Conservation (phyloP, 768 basidiomycete genomes). For the Tephrocybe rancida region DNA sequence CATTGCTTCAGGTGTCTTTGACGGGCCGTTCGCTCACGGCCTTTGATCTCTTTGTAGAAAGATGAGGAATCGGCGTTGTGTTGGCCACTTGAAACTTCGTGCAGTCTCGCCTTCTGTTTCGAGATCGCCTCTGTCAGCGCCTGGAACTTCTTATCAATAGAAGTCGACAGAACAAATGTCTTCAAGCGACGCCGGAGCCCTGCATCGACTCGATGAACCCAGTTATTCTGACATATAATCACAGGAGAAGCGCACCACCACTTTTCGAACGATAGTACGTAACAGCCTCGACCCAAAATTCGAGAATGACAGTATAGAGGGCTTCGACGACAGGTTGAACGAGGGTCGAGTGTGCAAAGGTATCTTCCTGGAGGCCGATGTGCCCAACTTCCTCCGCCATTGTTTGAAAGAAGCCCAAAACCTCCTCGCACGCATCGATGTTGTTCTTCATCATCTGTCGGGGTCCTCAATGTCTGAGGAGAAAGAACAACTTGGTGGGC, state of each 20-base stretch:
- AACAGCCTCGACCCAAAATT: slow-evolving; percentile 12
- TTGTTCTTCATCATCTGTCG: slow-evolving; percentile 5
- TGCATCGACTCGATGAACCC: not conserved
- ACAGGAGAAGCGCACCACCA: not conserved
- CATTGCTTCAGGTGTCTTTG: slow-evolving; percentile 2
- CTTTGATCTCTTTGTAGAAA: not conserved
- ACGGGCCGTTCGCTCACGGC: not conserved
- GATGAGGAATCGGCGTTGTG: not conserved
- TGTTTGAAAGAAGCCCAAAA: slow-evolving; percentile 1
- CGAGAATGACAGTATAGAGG: slow-evolving; percentile 7
- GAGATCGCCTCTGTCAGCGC: not conserved
- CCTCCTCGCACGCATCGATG: not conserved
- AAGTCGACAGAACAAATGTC: not conserved
- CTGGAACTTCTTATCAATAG: slow-evolving; percentile 4
- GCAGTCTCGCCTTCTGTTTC: not conserved
- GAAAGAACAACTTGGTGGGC: too few relatives aligned
- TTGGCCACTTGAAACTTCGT: not conserved
- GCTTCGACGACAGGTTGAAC: slow-evolving; percentile 7
- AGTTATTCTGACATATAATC: not conserved
- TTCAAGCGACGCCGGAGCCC: not conserved
- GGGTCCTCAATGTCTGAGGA: not conserved
- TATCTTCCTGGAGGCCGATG: not conserved
- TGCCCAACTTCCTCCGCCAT: slow-evolving; percentile 9
- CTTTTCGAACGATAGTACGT: slow-evolving; percentile 7
- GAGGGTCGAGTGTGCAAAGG: not conserved